A percentile compares a stretch with the other conserved stretches of the same genome.
phyloP scores from a whole-genome alignment of 768 basidiomycete genomes.

The Leucocoprinus sp. region DNA sequence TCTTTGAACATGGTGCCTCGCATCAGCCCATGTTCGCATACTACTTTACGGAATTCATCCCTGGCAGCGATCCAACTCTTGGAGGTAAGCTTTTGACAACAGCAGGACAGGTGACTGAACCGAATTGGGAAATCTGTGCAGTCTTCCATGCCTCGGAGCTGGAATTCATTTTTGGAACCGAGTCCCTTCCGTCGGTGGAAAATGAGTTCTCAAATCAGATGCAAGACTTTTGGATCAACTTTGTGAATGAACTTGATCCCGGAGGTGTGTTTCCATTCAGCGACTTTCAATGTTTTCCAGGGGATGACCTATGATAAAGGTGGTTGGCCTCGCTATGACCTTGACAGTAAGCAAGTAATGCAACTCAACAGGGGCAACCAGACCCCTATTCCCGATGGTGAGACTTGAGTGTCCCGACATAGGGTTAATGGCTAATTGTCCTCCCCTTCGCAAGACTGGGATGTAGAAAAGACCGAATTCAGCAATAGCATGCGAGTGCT shows the following conservation, averaged over 20 bases:
- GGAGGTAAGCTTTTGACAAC: slow-evolving; percentile 33
- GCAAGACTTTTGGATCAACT: slow-evolving; percentile 48
- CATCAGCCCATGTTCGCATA: slow-evolving; percentile 45
- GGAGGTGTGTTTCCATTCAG: slow-evolving; percentile 30
- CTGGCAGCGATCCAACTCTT: slow-evolving; percentile 36
- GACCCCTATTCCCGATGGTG: slow-evolving; percentile 47
- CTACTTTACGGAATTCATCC: slow-evolving; percentile 49
- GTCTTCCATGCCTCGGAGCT: slow-evolving; percentile 46
- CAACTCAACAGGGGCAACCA: slow-evolving; percentile 46
- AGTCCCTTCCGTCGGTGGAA: slow-evolving; percentile 29
- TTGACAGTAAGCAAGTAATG: slow-evolving; percentile 28
- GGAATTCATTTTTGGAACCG: slow-evolving; percentile 38
- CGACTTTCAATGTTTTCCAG: background rate
- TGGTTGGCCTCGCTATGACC: slow-evolving; percentile 38
- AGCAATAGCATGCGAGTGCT: background rate
- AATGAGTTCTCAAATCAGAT: slow-evolving; percentile 37
- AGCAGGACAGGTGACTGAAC: too few relatives aligned
- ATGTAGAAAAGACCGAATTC: too few relatives aligned
- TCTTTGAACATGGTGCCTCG: slow-evolving; percentile 39
- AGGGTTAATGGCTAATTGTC: too few relatives aligned
- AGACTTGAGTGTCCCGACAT: slow-evolving; percentile 2
- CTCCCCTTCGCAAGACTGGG: too few relatives aligned
- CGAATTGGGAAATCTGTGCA: slow-evolving; percentile 16
- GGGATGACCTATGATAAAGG: slow-evolving; percentile 20
- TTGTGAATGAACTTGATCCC: slow-evolving; percentile 49